phyloP scores from a whole-genome alignment of 768 basidiomycete species.

The Auricularia sp. region DNA sequence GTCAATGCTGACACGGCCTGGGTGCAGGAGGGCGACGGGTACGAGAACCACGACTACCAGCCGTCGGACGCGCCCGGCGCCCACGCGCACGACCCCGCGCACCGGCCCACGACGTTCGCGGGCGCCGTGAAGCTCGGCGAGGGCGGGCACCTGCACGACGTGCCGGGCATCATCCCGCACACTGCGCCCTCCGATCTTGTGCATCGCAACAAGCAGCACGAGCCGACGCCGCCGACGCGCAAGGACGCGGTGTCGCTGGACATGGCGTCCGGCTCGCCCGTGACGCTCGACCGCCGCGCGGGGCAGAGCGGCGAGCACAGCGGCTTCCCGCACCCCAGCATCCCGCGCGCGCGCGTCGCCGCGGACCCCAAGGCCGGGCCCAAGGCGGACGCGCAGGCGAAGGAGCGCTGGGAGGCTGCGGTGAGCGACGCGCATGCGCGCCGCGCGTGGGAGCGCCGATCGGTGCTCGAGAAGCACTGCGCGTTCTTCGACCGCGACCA shows the following conservation, averaged over 20 bases:
- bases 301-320: not conserved
- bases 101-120: not conserved
- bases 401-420: not conserved
- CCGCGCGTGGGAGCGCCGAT: conserved; percentile 7
- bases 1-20: no score
- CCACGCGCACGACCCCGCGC: not conserved
- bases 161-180: not conserved
- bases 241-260: not conserved
- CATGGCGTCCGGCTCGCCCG: not conserved
- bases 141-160: not conserved
- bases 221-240: not conserved
- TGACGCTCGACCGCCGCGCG: not conserved
- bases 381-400: not conserved
- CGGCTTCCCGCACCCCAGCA: not conserved
- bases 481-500: conserved; percentile 31
- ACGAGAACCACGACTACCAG: not conserved
- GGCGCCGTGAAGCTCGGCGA: not conserved
- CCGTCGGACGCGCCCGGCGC: not conserved
- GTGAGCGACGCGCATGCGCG: not conserved
- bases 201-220: not conserved
- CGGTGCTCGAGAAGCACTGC: conserved; percentile 34
- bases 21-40: not conserved
- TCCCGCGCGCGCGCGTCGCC: not conserved
- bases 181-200: not conserved
- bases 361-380: not conserved